Conservation (phyloP, 148 eudicot species). For the Heliamphora exappendiculata region DNA sequence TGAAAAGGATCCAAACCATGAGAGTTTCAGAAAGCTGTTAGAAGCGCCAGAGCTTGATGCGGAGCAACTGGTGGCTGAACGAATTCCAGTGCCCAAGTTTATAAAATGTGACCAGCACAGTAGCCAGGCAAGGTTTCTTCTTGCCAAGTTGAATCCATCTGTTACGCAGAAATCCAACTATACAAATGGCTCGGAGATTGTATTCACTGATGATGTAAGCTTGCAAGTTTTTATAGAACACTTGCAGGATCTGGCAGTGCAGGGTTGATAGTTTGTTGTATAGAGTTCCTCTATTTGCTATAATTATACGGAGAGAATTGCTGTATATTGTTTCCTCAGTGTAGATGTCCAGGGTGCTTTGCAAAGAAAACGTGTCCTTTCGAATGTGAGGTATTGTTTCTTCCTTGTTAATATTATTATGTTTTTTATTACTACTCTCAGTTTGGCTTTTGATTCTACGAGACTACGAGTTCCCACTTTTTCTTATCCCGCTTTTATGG, state of each 20-base stretch:
- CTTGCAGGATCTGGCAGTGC: constrained; percentile 86
- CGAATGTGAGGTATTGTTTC: not conserved
- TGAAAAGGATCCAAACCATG: constrained; percentile 73
- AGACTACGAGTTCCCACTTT: not conserved
- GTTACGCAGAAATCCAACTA: constrained; percentile 78
- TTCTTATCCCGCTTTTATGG: not conserved
- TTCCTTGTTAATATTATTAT: not conserved
- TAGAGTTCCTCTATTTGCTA: not conserved
- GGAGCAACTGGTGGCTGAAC: constrained; percentile 61
- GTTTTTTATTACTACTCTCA: not conserved
- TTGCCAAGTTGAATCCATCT: constrained; percentile 92
- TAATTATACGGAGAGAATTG: not conserved
- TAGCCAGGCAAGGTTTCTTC: constrained; percentile 96
- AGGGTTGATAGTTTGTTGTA: constrained; percentile 37
- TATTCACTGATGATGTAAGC: constrained; percentile 89
- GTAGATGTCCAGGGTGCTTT: too few relatives aligned
- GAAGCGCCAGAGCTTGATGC: constrained; percentile 87
- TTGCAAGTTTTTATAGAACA: constrained; percentile 87
- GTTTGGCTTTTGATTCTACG: not conserved
- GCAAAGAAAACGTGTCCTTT: not conserved
- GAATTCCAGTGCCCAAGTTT: constrained; percentile 78
- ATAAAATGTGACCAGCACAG: constrained; percentile 87
- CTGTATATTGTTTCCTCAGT: not conserved
- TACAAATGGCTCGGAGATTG: constrained; percentile 53
- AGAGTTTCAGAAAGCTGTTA: constrained; percentile 65